Evolutionary conservation across 768 basidiomycete species (phyloP), one percentile per base, ranked within the genome.

Genomic region (Cystobasidium onofrii): DNA sequence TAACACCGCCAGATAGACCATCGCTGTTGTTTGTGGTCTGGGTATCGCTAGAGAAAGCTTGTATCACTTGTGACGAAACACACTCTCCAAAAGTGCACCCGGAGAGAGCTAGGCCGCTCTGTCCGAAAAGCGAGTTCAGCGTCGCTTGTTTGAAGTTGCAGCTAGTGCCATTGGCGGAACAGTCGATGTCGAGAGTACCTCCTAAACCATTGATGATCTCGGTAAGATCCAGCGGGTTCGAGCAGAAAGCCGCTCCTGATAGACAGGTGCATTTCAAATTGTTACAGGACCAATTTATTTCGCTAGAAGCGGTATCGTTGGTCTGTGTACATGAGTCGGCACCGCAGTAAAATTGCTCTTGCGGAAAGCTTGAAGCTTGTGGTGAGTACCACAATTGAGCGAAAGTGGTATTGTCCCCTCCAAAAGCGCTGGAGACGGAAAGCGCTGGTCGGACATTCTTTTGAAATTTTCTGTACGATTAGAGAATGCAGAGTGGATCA

Each of bases 81-180:
- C 94, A 96, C 81, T 97, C 94, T 29, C 94, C 94, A 76, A 89
- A 94, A 0, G 82, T 83, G 80, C 94, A 97, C 0, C 85, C 86
- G 65, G 84, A 84, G 12, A 97, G 83, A 6, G 83, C 76, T n/a
- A 97, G 85, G 0, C 94, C 94, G 44, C 81, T 78, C 0, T 84
- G 75, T 9, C 92, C 92, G 77, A 97, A 95, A 0, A 96, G 78
- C 0, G 78, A 73, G 31, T 88, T 79, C n/a, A 97, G 82, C 23
- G 85, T 81, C 17, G 80, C 76, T 81, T 96, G 91, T 78, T 89
- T 85, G 84, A 97, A 96, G 13, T 85, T 80, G 81, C 94, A 97
- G 55, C 84, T 82, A 25, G 84, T 84, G 44, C 80, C 79, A 75
- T 84, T 82, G 0, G 83, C 79, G 0, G 83, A 81, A 78, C 93